Conservation (phyloP, 2,329 filamentous ascomycete species). For the Didymella pomorum region DNA sequence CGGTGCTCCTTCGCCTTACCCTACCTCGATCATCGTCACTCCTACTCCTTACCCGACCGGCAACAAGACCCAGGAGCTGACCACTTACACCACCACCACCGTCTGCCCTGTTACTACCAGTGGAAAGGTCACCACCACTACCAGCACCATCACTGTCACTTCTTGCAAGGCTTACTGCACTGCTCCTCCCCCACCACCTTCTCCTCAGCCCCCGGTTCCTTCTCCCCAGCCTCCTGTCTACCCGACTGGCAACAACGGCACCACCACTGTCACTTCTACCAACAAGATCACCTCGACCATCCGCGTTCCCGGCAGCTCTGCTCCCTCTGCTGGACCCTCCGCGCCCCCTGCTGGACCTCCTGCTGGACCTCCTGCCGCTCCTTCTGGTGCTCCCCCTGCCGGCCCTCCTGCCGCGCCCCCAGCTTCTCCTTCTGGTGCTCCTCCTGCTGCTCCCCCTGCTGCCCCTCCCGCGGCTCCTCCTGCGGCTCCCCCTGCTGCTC, state of each 20-base stretch:
- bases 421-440: not conserved
- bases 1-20: constrained; percentile 4
- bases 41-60: constrained; percentile 14
- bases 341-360: not conserved
- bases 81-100: constrained; percentile 20
- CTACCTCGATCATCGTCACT: constrained; percentile 12
- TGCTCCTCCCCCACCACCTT: constrained; percentile 11
- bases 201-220: too few species aligned
- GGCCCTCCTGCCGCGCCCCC: not conserved
- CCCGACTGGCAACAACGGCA: constrained; percentile 9
- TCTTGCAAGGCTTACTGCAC: constrained; percentile 16
- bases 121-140: constrained; percentile 13
- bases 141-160: constrained; percentile 20
- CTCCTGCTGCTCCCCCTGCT: not conserved
- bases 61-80: constrained; percentile 9
- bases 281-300: constrained; percentile 12
- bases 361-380: not conserved
- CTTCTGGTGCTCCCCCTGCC: not conserved
- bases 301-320: constrained; percentile 3
- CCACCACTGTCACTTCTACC: constrained; percentile 13
- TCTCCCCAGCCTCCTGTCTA: constrained; percentile 4
- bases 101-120: constrained; percentile 13
- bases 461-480: not conserved
- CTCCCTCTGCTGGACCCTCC: not conserved
- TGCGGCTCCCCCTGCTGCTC: not conserved